Evolutionary conservation across 2,329 filamentous ascomycete genomes (phyloP).

Genomic region (Colletotrichum sp.): DNA sequence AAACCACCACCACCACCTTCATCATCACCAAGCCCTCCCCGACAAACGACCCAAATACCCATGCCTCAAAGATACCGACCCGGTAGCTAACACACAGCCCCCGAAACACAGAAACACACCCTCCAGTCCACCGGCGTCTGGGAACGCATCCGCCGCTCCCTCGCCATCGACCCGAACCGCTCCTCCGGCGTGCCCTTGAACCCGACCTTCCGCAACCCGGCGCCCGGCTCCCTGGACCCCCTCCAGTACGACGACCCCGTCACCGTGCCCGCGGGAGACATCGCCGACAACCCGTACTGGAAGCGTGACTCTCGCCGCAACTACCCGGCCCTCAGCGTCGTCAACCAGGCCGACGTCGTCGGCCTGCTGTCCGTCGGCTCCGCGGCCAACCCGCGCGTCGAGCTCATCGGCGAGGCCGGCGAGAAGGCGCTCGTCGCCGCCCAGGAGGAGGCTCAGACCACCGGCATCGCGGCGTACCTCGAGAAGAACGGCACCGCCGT

Average conservation of each 20-base stretch:
- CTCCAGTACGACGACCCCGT: constrained; percentile 80
- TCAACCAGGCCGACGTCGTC: constrained; percentile 85
- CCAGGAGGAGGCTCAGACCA: constrained; percentile 74
- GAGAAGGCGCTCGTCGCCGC: constrained; percentile 73
- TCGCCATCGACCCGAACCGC: constrained; percentile 85
- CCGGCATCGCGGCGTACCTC: constrained; percentile 75
- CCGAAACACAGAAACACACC: constrained; percentile 81
- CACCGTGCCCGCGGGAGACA: constrained; percentile 81
- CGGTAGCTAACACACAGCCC: constrained; percentile 23
- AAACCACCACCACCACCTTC: not conserved
- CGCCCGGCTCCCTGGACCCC: constrained; percentile 76
- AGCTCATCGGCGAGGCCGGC: constrained; percentile 71
- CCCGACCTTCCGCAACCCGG: constrained; percentile 86
- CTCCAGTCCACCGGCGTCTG: constrained; percentile 89
- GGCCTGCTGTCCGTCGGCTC: constrained; percentile 86
- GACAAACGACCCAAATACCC: not conserved
- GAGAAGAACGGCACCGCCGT: constrained; percentile 65
- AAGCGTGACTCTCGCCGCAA: constrained; percentile 86
- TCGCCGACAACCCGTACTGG: constrained; percentile 95
- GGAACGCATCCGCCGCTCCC: constrained; percentile 77
- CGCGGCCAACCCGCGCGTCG: constrained; percentile 79
- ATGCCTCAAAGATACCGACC: not conserved
- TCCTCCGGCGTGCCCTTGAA: constrained; percentile 94
- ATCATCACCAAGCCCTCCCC: not conserved
- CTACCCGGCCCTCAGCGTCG: constrained; percentile 81